These are phyloP conservation scores for Lecanicillium sp. DNA, from an alignment of 2,329 filamentous ascomycete genomes.

Conservation along the genomic window DNA sequence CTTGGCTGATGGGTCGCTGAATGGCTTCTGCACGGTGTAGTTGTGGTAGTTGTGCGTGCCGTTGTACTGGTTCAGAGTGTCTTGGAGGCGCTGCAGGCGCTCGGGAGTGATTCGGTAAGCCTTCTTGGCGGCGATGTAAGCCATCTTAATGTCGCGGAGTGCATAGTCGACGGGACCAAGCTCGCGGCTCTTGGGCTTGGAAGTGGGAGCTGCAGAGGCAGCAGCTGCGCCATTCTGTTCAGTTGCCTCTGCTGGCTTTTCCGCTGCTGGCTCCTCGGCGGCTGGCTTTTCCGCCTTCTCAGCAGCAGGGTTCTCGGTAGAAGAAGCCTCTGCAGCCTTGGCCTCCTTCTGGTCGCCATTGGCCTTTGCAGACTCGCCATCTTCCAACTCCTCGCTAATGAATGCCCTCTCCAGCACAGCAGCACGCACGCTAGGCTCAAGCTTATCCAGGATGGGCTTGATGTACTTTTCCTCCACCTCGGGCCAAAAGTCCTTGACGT, in stretches of 20 bases:
- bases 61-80: slow-evolving; percentile 63
- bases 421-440: slow-evolving; percentile 56
- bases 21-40: slow-evolving; percentile 86
- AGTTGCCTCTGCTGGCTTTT: slow-evolving; percentile 13
- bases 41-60: slow-evolving; percentile 95
- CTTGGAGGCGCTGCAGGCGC: slow-evolving; percentile 68
- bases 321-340: slow-evolving; percentile 14
- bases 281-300: slow-evolving; percentile 14
- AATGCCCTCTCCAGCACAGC: slow-evolving; percentile 57
- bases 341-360: slow-evolving; percentile 15
- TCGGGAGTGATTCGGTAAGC: slow-evolving; percentile 69
- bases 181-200: slow-evolving; percentile 32
- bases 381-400: slow-evolving; percentile 16
- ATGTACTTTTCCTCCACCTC: slow-evolving; percentile 74
- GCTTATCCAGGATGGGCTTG: slow-evolving; percentile 54
- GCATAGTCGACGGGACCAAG: slow-evolving; percentile 51
- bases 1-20: slow-evolving; percentile 74
- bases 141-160: slow-evolving; percentile 67
- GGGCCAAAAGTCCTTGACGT: slow-evolving; percentile 75
- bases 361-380: slow-evolving; percentile 16
- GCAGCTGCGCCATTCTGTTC: too few relatives aligned
- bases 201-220: too few relatives aligned
- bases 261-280: slow-evolving; percentile 7
- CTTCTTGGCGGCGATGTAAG: slow-evolving; percentile 75
- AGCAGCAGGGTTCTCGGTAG: slow-evolving; percentile 15